These are phyloP conservation scores for Myxozyma neotropica DNA, from an alignment of 805 yeast species.

Conservation along the genomic window DNA sequence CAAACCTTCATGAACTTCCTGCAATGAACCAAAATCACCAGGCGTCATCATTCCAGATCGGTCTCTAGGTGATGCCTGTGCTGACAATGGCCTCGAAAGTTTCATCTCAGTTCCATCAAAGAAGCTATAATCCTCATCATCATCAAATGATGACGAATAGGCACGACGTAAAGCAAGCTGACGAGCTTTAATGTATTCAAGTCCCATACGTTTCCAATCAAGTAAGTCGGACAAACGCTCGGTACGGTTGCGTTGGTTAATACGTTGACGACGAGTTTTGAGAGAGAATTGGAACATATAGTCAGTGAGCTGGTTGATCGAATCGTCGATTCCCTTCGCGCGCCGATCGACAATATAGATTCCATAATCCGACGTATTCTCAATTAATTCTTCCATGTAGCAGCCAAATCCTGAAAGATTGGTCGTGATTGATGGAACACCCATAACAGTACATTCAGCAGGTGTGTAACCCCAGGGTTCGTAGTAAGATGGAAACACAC, in stretches of 20 bases:
- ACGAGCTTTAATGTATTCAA: slow-evolving; percentile 93
- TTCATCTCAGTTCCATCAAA: slow-evolving; percentile 47
- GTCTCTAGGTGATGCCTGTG: slow-evolving; percentile 94
- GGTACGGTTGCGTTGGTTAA: slow-evolving; percentile 95
- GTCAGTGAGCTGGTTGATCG: slow-evolving; percentile 84
- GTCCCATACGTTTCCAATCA: slow-evolving; percentile 98
- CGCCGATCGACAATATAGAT: slow-evolving; percentile 96
- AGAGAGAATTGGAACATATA: slow-evolving; percentile 86
- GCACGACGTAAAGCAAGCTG: slow-evolving; percentile 90
- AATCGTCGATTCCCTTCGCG: slow-evolving; percentile 87
- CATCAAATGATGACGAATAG: slow-evolving; percentile 75
- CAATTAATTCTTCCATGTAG: slow-evolving; percentile 96
- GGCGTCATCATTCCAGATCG: slow-evolving; percentile 86
- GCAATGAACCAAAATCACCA: slow-evolving; percentile 95
- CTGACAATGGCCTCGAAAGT: slow-evolving; percentile 87
- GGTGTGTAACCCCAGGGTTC: slow-evolving; percentile 99
- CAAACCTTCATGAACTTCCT: slow-evolving; percentile 75
- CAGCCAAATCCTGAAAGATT: slow-evolving; percentile 97
- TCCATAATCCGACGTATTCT: slow-evolving; percentile 92
- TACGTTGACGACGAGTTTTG: slow-evolving; percentile 94
- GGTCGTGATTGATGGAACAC: slow-evolving; percentile 96
- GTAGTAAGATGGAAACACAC: slow-evolving; percentile 97
- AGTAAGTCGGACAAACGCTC: slow-evolving; percentile 89
- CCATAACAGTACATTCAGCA: slow-evolving; percentile 99
- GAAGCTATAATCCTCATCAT: slow-evolving; percentile 41